These are phyloP conservation scores for Erodium chrysanthum DNA, from an alignment of 441 rosid genomes.

Conservation along the genomic window DNA sequence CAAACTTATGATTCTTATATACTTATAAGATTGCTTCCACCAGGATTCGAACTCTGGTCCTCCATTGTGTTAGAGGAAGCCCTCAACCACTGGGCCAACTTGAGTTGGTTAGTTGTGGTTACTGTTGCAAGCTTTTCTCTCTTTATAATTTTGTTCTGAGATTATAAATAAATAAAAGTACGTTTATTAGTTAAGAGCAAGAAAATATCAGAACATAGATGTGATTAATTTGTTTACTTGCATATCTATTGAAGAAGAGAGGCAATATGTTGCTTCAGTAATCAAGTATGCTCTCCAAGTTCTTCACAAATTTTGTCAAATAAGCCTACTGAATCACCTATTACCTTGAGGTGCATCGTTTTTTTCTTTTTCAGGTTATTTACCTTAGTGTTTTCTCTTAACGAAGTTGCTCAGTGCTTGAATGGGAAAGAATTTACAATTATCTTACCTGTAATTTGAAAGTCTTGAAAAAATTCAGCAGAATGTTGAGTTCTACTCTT, in stretches of 20 bases:
- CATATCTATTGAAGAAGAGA: not conserved
- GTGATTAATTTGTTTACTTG: conserved; percentile 5
- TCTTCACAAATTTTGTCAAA: not conserved
- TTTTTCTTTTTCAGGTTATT: too few relatives aligned
- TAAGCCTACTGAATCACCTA: not conserved
- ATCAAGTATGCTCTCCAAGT: not conserved
- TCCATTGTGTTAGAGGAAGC: too few relatives aligned
- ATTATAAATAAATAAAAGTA: conserved; percentile 1
- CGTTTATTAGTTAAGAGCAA: conserved; percentile 4
- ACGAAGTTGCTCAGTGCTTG: conserved; percentile 1
- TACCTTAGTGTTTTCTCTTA: not conserved
- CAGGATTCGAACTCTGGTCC: too few relatives aligned
- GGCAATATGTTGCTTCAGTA: not conserved
- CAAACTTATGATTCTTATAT: too few relatives aligned
- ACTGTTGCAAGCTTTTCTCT: not conserved
- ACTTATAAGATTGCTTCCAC: too few relatives aligned
- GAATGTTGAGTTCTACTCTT: not conserved
- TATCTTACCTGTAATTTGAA: not conserved
- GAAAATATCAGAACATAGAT: not conserved
- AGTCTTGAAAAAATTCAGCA: not conserved
- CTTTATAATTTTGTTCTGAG: not conserved
- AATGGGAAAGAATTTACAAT: not conserved
- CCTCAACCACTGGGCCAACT: too few relatives aligned
- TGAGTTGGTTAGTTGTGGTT: too few relatives aligned
- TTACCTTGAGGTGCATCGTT: too few relatives aligned